Base-by-base conservation (phyloP, 2,329 filamentous ascomycete genomes). In the Lizonia empirigonia region DNA sequence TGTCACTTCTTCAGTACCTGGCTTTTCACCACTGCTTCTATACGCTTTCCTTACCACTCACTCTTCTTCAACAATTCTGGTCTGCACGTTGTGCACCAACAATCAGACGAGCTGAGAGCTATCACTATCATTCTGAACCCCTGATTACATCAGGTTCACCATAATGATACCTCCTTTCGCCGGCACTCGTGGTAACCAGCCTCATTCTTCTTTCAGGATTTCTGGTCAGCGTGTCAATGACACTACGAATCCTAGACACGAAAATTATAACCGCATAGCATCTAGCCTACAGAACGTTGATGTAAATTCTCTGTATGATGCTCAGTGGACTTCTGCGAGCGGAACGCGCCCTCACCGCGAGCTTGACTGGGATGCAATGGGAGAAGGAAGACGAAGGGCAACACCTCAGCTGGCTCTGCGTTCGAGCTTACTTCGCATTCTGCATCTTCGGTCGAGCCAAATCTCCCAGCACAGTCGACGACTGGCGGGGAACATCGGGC, bases 121-220 rank as follows among this genome's bases (percentile, higher is more conserved):
- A 13, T 12, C 24, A 1, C 9, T 8, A 9, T 27, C 24, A 27
- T 27, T 12, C 4, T 12, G 4, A 1, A n/a, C 27, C 15, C n/a
- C 3, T 7, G 0, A 15, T 0, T 7, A 15, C 8, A 15, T n/a
- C 2, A 5, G 6, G 3, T 2, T 7, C 13, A n/a, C 5, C n/a
- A 30, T 2, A 5, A 30, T 30, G 27, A 6, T n/a, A 7, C 15
- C 5, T 30, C 27, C 27, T 30, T 30, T 7, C 1, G 2, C 26
- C n/a, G 12, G 27, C 8, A 15, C 27, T 4, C 13, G n/a, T 15
- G 0, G 7, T 30, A 7, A n/a, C n/a, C 13, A 30, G n/a, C 13
- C 6, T 9, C 5, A n/a, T 8, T n/a, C 27, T 7, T 7, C 27
- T 7, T 30, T 15, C n/a, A 30, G 13, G 27, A 7, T n/a, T 2